Evolutionary conservation across 2,329 filamentous ascomycete species (phyloP), one percentile per base, ranked within the genome.

Genomic region (Pleurostoma richardsiae): DNA sequence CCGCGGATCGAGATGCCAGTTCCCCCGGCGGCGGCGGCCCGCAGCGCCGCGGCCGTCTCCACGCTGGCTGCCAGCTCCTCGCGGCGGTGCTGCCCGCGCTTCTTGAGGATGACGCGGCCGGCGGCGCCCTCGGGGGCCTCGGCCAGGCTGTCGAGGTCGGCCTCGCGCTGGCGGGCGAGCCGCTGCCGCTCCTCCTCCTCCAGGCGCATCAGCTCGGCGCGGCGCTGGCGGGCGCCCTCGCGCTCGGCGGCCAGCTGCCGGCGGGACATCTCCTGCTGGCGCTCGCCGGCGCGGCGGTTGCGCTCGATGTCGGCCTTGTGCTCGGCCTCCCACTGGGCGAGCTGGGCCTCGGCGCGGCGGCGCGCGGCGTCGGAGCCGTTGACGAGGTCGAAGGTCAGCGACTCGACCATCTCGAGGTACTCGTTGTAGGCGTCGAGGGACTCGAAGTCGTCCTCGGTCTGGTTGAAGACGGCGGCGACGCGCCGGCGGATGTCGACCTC

Each of bases 391-490:
- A 91, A 90, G 2, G 91, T 91, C 51, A 96, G 79, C 54, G 86
- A 83, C 71, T 99, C 94, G 38, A 96, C 89, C 60, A 88, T 84
- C 67, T 97, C 90, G 10, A 99, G 82, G 70, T 97, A 96, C 66
- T 96, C 85, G 69, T 99, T 96, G 73, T 85, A 99, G 61, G 84
- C 86, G 40, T 80, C 72, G 49, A 96, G 76, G 2, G 80, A 83
- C 65, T 95, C 87, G 59, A 99, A 99, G 64, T 99, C 94, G 52
- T 94, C 88, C 69, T 96, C 86, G 19, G 82, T 76, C 58, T 89
- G 86, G 70, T 97, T 96, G 67, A 97, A 92, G 7, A 92, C 87
- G 48, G 70, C 71, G 3, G 84, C 84, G 3, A 97, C 89, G 46
- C 88, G 78, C 49, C 84, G 81, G 45, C 94, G 79, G 49, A 97